Evolutionary conservation across 495 filamentous ascomycete genomes (phyloP).

Genomic region (Tuber brumale): DNA sequence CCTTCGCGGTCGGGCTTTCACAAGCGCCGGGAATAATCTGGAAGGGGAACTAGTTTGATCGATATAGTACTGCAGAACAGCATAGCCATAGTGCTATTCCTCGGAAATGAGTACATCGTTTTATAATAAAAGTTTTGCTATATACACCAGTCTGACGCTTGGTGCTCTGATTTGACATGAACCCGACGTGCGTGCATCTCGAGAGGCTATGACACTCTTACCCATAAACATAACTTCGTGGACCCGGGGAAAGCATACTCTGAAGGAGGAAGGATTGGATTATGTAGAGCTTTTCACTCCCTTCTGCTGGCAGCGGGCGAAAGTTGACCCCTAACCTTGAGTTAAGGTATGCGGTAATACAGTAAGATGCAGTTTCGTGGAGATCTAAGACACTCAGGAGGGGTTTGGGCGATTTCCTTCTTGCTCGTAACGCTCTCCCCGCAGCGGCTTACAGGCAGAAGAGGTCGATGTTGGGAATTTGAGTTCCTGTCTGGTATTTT

Average conservation of each 20-base stretch:
- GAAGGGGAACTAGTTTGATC: too few species aligned
- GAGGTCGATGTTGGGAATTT: not conserved
- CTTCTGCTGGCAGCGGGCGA: too few species aligned
- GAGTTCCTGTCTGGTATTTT: not conserved
- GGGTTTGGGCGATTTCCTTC: too few species aligned
- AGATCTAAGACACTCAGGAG: too few species aligned
- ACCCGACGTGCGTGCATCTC: not conserved
- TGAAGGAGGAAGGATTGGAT: not conserved
- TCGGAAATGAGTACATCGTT: too few species aligned
- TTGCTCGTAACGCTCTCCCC: too few species aligned
- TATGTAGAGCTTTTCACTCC: not conserved
- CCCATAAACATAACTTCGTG: not conserved
- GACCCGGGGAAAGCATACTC: not conserved
- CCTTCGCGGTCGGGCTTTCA: too few species aligned
- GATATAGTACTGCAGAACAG: too few species aligned
- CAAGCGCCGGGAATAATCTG: too few species aligned
- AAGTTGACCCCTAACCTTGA: not conserved
- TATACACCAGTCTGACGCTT: not conserved
- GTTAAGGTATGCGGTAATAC: not conserved
- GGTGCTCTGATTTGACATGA: not conserved
- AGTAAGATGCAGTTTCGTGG: too few species aligned
- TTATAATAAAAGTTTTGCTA: not conserved
- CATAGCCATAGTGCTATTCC: too few species aligned
- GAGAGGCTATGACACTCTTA: not conserved
- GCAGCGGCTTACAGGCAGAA: not conserved